Conservation (phyloP, 805 yeast genomes). For the Schwanniomyces occidentalis region DNA sequence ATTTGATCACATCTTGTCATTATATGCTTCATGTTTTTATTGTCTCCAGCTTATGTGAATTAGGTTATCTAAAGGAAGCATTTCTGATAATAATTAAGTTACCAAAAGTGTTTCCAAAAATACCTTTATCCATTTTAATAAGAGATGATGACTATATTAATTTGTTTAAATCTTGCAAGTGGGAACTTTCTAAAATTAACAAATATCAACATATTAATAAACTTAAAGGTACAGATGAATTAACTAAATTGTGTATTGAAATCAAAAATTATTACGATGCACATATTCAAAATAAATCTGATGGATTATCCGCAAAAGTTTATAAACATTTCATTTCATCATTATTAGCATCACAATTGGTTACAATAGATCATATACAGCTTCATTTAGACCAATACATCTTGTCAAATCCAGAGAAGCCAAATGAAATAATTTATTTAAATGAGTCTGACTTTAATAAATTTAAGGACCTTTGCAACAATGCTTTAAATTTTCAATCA, state of each 20-base stretch:
- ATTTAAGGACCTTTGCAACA: conserved; percentile 1
- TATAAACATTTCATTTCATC: conserved; percentile 5
- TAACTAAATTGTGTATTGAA: neutral
- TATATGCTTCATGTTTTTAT: conserved; percentile 26
- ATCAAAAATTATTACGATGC: conserved; percentile 3
- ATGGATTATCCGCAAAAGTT: conserved; percentile 3
- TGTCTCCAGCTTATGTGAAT: conserved; percentile 26
- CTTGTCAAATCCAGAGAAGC: conserved; percentile 1
- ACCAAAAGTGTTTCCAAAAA: conserved; percentile 10
- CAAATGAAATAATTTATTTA: conserved; percentile 2
- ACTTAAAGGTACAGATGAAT: neutral
- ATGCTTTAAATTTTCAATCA: neutral
- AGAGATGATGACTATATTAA: conserved; percentile 14
- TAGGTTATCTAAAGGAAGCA: conserved; percentile 26
- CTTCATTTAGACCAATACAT: conserved; percentile 4
- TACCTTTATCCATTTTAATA: conserved; percentile 8
- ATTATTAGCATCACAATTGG: neutral
- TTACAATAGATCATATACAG: neutral
- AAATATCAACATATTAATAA: too few species aligned
- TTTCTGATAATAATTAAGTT: conserved; percentile 21
- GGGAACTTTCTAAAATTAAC: neutral
- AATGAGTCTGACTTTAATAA: conserved; percentile 4
- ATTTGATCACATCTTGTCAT: conserved; percentile 23
- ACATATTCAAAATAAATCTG: neutral
- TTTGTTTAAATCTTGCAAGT: conserved; percentile 11